Base-by-base conservation (phyloP, 2,329 filamentous ascomycete species). In the Helotiales sp. region DNA sequence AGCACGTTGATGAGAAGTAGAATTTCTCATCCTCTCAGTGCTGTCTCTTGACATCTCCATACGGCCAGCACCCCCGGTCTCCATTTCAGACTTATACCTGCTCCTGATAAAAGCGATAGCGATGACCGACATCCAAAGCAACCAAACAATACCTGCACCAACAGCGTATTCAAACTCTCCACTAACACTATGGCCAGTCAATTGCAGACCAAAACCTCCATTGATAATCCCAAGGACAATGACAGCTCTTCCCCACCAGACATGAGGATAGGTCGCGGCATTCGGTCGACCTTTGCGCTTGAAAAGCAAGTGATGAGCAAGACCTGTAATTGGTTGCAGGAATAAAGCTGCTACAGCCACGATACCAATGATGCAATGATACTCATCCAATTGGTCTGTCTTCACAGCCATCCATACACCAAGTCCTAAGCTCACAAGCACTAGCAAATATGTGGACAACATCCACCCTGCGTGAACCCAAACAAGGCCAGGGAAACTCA, bases 141-240 rank as follows among this genome's bases (percentile, higher is more conserved):
- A 40, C 59, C 75, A 77, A 31, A 83, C 68, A n/a, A 85, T 63
- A 12, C 71, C 81, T 0, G 83, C 76, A n/a, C 86, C 72, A 4
- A 86, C 78, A 0, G 77, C 72, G 69, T 88, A 88, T 0, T 78
- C 80, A 47, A 83, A 76, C 48, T 81, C 69, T 42, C 78, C 77
- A 6, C 68, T 66, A 1, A 59, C 70, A 1, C 71, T 62, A 0
- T 77, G 75, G 25, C 65, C 63, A 1, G 79, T 73, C n/a, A 86
- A 73, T 60, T 77, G 62, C 22, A 88, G 72, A 5, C 85, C 85
- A 8, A 88, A 71, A 0, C 85, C 85, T 55, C 85, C 86, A 66
- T 88, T 88, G 66, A 88, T 71, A 52, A 88, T 78, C 31, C 84
- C 85, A 5, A 87, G 68, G 27, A 81, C 65, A 61, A 88, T 80